These are phyloP conservation scores for Phialemonium atrogriseum DNA, from an alignment of 2,329 filamentous ascomycete genomes.

Conservation along the genomic window DNA sequence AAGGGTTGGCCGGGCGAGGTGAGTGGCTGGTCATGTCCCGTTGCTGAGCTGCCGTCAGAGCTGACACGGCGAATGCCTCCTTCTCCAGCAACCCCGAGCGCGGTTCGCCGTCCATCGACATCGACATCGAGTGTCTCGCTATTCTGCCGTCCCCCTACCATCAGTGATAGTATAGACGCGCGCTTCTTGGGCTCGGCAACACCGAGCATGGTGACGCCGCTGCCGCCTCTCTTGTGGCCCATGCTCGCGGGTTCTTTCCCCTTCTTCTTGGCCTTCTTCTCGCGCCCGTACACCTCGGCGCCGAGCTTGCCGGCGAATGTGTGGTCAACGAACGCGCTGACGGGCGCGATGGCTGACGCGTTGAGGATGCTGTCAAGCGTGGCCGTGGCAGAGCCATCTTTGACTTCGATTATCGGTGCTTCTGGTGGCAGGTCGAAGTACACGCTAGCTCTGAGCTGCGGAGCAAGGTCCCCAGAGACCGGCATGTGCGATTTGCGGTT, in stretches of 20 bases:
- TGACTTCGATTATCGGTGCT: slow-evolving; percentile 44
- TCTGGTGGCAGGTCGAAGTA: slow-evolving; percentile 71
- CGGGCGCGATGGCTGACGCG: slow-evolving; percentile 79
- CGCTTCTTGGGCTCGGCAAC: slow-evolving; percentile 11
- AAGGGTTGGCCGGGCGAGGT: slow-evolving; percentile 15
- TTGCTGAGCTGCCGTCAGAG: slow-evolving; percentile 18
- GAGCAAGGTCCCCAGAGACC: slow-evolving; percentile 53
- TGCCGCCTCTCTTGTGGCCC: slow-evolving; percentile 16
- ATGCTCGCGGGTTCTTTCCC: slow-evolving; percentile 7
- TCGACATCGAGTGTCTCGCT: slow-evolving; percentile 11
- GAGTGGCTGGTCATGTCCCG: slow-evolving; percentile 19
- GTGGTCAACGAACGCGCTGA: slow-evolving; percentile 87
- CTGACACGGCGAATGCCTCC: slow-evolving; percentile 14
- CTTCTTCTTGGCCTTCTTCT: slow-evolving; percentile 39
- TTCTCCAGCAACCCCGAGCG: slow-evolving; percentile 15
- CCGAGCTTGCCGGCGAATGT: slow-evolving; percentile 71
- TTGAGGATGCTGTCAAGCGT: slow-evolving; percentile 89
- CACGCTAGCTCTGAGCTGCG: slow-evolving; percentile 80
- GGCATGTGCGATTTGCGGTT: slow-evolving; percentile 30
- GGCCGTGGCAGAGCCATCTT: slow-evolving; percentile 75
- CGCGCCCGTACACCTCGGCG: slow-evolving; percentile 61
- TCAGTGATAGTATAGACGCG: slow-evolving; percentile 12
- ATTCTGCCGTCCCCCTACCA: slow-evolving; percentile 7
- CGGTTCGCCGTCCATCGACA: slow-evolving; percentile 9
- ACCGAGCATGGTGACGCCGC: slow-evolving; percentile 8